Percentiles rank a stretch among this genome's conserved stretches.
Evolutionary conservation across 495 filamentous ascomycete species (phyloP).

Genomic region (Schizothecium vesticola): DNA sequence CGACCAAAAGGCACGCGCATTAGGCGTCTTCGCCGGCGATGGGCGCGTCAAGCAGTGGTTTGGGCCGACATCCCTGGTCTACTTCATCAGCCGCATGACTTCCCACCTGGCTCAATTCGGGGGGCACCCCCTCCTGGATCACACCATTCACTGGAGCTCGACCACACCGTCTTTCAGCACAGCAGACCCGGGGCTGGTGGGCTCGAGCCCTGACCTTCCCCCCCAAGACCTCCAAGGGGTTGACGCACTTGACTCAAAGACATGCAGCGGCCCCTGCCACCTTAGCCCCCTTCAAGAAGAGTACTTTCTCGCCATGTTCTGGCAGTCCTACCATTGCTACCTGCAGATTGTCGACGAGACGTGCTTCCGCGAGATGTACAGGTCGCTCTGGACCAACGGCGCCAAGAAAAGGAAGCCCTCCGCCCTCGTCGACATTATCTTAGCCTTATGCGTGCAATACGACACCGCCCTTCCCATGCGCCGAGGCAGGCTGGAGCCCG

Average conservation of each 20-base stretch:
- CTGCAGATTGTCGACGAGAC: conserved; percentile 41
- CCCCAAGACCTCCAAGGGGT: background rate
- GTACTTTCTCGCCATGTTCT: conserved; percentile 44
- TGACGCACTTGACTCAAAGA: background rate
- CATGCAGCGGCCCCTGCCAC: conserved; percentile 1
- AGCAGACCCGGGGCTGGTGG: background rate
- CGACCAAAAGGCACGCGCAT: conserved; percentile 15
- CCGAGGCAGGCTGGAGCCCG: conserved; percentile 2
- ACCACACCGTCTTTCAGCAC: background rate
- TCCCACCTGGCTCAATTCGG: conserved; percentile 28
- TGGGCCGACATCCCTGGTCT: conserved; percentile 37
- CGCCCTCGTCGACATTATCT: conserved; percentile 49
- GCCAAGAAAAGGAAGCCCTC: conserved; percentile 39
- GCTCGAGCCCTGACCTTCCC: background rate
- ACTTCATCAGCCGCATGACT: conserved; percentile 35
- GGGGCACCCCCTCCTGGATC: conserved; percentile 25
- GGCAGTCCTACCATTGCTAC: conserved; percentile 42
- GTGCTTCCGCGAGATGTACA: conserved; percentile 45
- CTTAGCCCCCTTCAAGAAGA: conserved; percentile 42
- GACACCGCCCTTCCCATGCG: conserved; percentile 31
- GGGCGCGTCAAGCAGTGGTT: conserved; percentile 30
- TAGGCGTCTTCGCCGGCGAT: conserved; percentile 27
- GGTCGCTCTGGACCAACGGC: conserved; percentile 39
- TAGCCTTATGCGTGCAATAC: conserved; percentile 53
- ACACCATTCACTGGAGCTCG: conserved; percentile 8